Base-by-base conservation (phyloP, 2,329 filamentous ascomycete species). In the Cercospora nicotianae region DNA sequence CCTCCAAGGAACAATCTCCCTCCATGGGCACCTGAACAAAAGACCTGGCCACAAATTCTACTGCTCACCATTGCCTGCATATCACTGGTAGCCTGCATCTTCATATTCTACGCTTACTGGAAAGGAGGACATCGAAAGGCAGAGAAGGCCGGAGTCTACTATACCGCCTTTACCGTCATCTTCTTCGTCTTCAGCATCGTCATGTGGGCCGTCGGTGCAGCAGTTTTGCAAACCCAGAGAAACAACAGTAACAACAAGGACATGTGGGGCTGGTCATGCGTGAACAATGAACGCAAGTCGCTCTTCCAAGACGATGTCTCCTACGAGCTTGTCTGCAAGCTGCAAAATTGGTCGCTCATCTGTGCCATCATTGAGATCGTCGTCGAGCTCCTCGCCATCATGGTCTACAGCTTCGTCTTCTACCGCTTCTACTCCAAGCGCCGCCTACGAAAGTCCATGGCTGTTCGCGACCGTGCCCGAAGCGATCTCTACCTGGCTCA, bases 231-330 rank as follows among this genome's bases (percentile, higher is more conserved):
- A 78, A 87, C 91, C 75, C 88, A 89, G 66, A 91, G 90, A 78
- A 87, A 88, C 75, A 91, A 86, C 77, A 88, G 87, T 77, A 83
- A 87, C 72, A 91, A 91, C 76, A 89, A 97, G 80, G 95, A 99
- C 80, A 87, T 99, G 80, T 99, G 95, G 95, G 94, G 94, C 68
- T 99, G 95, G 95, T 89, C 93, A n/a, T 99, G 95, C 80, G 90
- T 94, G 66, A 87, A 96, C 76, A 98, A 97, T 80, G 88, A 90
- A 72, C 89, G 77, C 33, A 83, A 89, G 65, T 81, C 93, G 61
- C 83, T 97, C 63, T 98, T 94, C 79, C 78, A 88, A 69, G 84
- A 94, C 66, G 89, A 95, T 75, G 87, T 99, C 74, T 86, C 95
- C 81, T 99, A 98, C 81, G 88, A 88, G 28, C 90, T 99, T 61